Conservation (phyloP, 176 grass and related monocot species). For the Aegilops tauschii region DNA sequence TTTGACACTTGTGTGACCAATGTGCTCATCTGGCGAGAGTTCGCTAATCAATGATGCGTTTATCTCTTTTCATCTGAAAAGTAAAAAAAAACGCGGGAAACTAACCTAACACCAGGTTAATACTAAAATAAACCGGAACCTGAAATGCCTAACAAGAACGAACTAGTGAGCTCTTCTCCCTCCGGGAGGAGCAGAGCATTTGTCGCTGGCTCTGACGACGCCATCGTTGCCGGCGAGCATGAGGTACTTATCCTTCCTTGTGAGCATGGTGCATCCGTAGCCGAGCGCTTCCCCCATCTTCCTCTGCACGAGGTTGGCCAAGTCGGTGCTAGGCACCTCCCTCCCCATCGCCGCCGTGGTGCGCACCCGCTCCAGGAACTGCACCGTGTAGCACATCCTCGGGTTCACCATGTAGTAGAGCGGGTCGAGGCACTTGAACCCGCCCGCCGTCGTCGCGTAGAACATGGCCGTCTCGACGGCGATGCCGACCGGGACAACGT, state of each 20-base stretch:
- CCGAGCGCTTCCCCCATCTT: conserved; percentile 61
- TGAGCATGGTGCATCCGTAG: conserved; percentile 63
- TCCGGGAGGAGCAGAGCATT: background rate
- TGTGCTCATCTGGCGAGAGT: too few species aligned
- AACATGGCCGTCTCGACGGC: conserved; percentile 59
- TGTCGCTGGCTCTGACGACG: conserved; percentile 10
- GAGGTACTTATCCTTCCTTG: conserved; percentile 81
- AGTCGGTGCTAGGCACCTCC: conserved; percentile 18
- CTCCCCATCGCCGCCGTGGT: conserved; percentile 1
- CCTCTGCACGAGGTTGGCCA: conserved; percentile 65
- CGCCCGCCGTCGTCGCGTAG: conserved; percentile 70
- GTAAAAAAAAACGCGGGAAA: background rate
- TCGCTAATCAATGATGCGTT: too few species aligned
- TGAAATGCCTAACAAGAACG: background rate
- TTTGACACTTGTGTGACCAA: too few species aligned
- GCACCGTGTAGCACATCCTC: conserved; percentile 46
- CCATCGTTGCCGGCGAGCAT: conserved; percentile 83
- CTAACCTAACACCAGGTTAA: background rate
- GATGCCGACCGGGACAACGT: conserved; percentile 59
- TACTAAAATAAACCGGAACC: background rate
- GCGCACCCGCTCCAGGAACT: conserved; percentile 48
- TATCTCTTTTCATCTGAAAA: background rate
- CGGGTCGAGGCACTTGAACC: conserved; percentile 70
- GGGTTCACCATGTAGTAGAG: conserved; percentile 72
- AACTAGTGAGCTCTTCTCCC: background rate